A percentile compares a stretch with the other conserved stretches of the same genome.
Conservation (phyloP, 2,329 filamentous ascomycete genomes). For the Thermochaetoides dissita region DNA sequence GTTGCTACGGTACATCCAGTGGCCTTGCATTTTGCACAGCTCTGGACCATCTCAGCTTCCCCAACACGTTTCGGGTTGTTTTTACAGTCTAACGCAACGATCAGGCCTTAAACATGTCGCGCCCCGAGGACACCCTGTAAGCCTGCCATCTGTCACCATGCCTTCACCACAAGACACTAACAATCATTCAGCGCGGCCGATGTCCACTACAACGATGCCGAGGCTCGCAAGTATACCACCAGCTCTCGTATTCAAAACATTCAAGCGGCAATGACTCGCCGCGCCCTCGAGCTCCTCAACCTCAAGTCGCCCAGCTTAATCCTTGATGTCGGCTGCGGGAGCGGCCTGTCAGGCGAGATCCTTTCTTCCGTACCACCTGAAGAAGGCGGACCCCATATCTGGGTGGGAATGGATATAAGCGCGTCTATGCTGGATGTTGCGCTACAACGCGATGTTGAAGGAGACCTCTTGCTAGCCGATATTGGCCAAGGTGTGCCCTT, state of each 20-base stretch:
- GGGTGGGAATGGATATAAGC: conserved; percentile 95
- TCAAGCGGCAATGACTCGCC: conserved; percentile 85
- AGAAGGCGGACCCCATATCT: conserved; percentile 75
- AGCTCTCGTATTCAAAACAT: conserved; percentile 91
- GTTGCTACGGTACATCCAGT: too few relatives aligned
- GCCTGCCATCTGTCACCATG: conserved; percentile 13
- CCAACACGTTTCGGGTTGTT: too few relatives aligned
- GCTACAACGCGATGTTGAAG: conserved; percentile 79
- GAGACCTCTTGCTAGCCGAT: conserved; percentile 85
- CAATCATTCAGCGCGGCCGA: conserved; percentile 61
- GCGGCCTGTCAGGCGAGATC: conserved; percentile 86
- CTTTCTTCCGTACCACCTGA: conserved; percentile 56
- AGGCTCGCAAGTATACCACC: conserved; percentile 95
- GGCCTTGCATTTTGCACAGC: too few relatives aligned
- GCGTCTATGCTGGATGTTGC: conserved; percentile 95
- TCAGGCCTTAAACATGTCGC: conserved; percentile 58
- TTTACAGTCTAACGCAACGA: not conserved
- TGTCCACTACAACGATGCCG: conserved; percentile 91
- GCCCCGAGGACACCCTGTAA: conserved; percentile 88
- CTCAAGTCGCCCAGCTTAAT: conserved; percentile 70
- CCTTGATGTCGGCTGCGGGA: conserved; percentile 93
- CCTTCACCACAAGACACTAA: conserved; percentile 5
- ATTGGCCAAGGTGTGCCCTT: conserved; percentile 95
- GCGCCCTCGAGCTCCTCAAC: conserved; percentile 81
- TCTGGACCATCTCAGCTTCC: too few relatives aligned